phyloP scores from a whole-genome alignment of 1,139 yeast genomes.

The Nematodospora anomalae region DNA sequence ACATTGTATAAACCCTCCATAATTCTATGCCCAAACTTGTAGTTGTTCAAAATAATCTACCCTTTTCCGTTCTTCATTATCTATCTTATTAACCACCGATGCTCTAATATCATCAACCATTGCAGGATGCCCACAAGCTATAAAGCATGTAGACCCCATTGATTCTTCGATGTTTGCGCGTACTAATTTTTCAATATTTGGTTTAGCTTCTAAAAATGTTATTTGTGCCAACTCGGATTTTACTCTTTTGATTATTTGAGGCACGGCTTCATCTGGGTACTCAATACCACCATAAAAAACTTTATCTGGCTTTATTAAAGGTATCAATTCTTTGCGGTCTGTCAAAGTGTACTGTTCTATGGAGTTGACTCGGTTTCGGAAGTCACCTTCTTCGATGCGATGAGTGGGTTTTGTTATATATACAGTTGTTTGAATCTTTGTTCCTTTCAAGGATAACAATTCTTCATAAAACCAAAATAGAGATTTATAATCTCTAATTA shows the following conservation, averaged over 20 bases:
- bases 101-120: slow-evolving; percentile 51
- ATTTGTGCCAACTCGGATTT: slow-evolving; percentile 25
- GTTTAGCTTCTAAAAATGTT: slow-evolving; percentile 49
- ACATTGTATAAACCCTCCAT: too few species aligned
- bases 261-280: neutral
- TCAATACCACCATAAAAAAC: slow-evolving; percentile 3
- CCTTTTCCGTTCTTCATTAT: slow-evolving; percentile 30
- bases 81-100: slow-evolving; percentile 29
- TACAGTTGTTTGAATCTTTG: slow-evolving; percentile 35
- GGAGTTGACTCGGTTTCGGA: neutral
- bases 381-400: slow-evolving; percentile 7
- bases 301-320: neutral
- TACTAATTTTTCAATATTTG: slow-evolving; percentile 39
- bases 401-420: slow-evolving; percentile 44
- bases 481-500: slow-evolving; percentile 44
- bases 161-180: slow-evolving; percentile 35
- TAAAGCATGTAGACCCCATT: slow-evolving; percentile 42
- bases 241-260: slow-evolving; percentile 6
- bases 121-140: slow-evolving; percentile 50
- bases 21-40: slow-evolving; percentile 41
- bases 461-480: slow-evolving; percentile 55
- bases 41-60: slow-evolving; percentile 50
- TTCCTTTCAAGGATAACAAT: slow-evolving; percentile 32
- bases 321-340: slow-evolving; percentile 3
- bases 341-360: neutral